phyloP scores from a whole-genome alignment of 768 basidiomycete species.

The Rhizopogon roseolus region DNA sequence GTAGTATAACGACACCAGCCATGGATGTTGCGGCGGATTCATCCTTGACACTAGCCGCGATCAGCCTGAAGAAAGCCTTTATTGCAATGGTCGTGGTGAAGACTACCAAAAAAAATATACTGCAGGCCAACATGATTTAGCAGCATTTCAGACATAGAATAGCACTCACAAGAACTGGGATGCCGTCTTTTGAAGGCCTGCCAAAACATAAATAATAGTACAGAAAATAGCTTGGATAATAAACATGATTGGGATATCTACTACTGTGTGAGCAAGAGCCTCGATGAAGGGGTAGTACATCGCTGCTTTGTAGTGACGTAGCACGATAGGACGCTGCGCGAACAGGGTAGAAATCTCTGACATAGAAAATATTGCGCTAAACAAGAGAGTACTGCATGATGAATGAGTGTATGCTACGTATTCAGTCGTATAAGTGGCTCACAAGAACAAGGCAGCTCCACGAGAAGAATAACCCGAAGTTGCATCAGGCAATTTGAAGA shows the following conservation, averaged over 20 bases:
- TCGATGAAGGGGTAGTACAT: slow-evolving; percentile 49
- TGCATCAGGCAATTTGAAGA: slow-evolving; percentile 31
- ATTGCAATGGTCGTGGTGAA: slow-evolving; percentile 55
- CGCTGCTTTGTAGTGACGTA: slow-evolving; percentile 36
- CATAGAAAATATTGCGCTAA: slow-evolving; percentile 47
- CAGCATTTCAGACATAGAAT: slow-evolving; percentile 27
- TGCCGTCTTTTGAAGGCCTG: slow-evolving; percentile 12
- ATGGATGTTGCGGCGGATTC: slow-evolving; percentile 44
- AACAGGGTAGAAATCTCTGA: slow-evolving; percentile 47
- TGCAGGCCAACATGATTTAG: slow-evolving; percentile 40
- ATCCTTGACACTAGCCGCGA: slow-evolving; percentile 50
- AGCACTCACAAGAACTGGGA: slow-evolving; percentile 16
- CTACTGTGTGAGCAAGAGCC: slow-evolving; percentile 37
- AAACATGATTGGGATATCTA: slow-evolving; percentile 39
- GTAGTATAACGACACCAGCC: slow-evolving; percentile 29
- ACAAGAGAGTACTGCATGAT: slow-evolving; percentile 42
- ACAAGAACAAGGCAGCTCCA: slow-evolving; percentile 80
- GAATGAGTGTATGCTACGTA: slow-evolving; percentile 32
- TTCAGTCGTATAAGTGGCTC: slow-evolving; percentile 14
- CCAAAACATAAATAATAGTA: slow-evolving; percentile 13
- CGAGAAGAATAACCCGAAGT: slow-evolving; percentile 45
- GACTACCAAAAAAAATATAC: slow-evolving; percentile 52
- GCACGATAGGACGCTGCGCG: slow-evolving; percentile 37
- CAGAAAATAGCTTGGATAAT: slow-evolving; percentile 9
- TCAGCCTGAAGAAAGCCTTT: slow-evolving; percentile 68